A percentile compares a stretch with the other conserved stretches of the same genome.
These are phyloP conservation scores for Dipodascus geniculatus DNA, from an alignment of 805 yeast genomes.

Conservation along the genomic window DNA sequence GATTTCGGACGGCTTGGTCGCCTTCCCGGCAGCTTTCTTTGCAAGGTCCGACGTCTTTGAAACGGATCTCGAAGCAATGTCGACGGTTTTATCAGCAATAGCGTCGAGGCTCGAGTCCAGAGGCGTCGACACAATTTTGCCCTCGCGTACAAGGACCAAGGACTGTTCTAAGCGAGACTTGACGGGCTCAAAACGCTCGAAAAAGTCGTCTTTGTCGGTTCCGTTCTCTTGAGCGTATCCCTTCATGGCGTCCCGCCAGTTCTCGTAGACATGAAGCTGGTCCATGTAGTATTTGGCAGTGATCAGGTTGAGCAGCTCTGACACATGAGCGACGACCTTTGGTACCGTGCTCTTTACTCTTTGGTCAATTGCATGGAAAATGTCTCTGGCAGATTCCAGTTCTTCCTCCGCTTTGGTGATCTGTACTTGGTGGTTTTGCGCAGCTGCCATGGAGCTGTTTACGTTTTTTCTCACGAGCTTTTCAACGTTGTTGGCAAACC, in stretches of 20 bases:
- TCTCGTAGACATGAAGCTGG: slow-evolving; percentile 18
- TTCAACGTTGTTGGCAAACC: slow-evolving; percentile 22
- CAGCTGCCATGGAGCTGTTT: slow-evolving; percentile 2
- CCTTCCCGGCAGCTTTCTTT: slow-evolving; percentile 8
- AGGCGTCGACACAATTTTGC: slow-evolving; percentile 20
- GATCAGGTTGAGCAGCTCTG: slow-evolving; percentile 24
- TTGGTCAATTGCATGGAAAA: slow-evolving; percentile 22
- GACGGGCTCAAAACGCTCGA: slow-evolving; percentile 17
- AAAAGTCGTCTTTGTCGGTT: slow-evolving; percentile 21
- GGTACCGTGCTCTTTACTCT: slow-evolving; percentile 21
- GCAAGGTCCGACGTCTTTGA: slow-evolving; percentile 18
- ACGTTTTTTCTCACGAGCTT: slow-evolving; percentile 18
- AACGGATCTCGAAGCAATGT: slow-evolving; percentile 35
- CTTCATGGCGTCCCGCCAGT: slow-evolving; percentile 13
- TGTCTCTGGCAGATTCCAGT: slow-evolving; percentile 22
- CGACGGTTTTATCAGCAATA: slow-evolving; percentile 30
- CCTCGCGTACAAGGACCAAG: slow-evolving; percentile 15
- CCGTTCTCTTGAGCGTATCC: slow-evolving; percentile 15
- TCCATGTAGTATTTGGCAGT: slow-evolving; percentile 20
- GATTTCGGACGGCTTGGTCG: slow-evolving; percentile 13
- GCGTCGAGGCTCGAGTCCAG: slow-evolving; percentile 17
- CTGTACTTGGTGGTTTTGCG: slow-evolving; percentile 21
- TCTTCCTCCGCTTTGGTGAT: slow-evolving; percentile 20
- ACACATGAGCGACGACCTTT: slow-evolving; percentile 16
- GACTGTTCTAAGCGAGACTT: slow-evolving; percentile 21